Base-by-base conservation (phyloP, 768 basidiomycete species). In the Amanita subjunquillea region DNA sequence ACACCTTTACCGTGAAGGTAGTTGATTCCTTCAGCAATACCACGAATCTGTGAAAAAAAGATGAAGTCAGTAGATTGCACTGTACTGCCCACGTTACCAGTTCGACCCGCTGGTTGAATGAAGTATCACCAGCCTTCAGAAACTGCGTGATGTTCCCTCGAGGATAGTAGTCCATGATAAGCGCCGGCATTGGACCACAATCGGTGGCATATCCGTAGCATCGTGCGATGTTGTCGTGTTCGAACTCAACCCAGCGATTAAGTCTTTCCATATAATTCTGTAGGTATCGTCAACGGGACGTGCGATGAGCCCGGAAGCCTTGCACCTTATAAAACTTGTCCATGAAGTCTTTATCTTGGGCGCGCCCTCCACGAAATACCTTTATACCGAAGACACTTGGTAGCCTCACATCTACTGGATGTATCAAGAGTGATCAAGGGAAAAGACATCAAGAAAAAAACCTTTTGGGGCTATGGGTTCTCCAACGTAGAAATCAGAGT, bases 141-240 rank as follows among this genome's bases (percentile, higher is more conserved):
- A 63, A 63, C 6, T 56, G 27, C 2, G 59, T 49, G 20, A 67
- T 57, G 49, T 59, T 65, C 0, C 65, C 63, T 3, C 60, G 50
- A 9, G 45, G 15, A 40, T 59, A 63, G 41, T 54, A 65, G 1
- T 56, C 51, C 23, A 62, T 55, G 10, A 68, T 56, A 7, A 67
- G 45, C 1, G 59, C 63, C 6, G 63, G 65, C 56, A 65, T 57
- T 25, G 51, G 55, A 2, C 59, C 58, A 2, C 53, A 52, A 5
- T 56, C 45, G 29, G 53, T 55, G 4, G 55, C 48, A 17, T 65
- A 32, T 0, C 58, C 59, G 44, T 57, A 59, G n/a, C 66, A 60
- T 10, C 17, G 41, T 13, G 54, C 50, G 13, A 67, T 54, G 43
- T 67, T 61, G 4, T 50, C 43, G 48, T 67, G 59, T 0, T 57